Evolutionary conservation across 805 yeast species (phyloP), one percentile per base, ranked within the genome.

Genomic region (Teunomyces aglyptinius): DNA sequence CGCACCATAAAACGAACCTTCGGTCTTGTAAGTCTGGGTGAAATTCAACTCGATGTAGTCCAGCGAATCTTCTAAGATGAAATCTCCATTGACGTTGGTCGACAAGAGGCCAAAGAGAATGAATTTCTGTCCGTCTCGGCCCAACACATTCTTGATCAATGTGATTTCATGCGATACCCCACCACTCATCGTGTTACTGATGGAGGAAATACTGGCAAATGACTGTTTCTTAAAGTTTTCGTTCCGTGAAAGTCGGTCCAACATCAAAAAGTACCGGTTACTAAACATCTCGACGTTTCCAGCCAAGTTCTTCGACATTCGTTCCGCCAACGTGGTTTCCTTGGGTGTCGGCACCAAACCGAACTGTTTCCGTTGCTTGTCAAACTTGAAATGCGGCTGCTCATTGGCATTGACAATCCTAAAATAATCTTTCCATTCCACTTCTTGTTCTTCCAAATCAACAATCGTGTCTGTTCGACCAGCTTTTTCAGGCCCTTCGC

Each of bases 71-170:
- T 90, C 96, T 24, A 95, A 61, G 40, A 80, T 79, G 79, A 81
- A 85, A n/a, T 76, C 70, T 1, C 92, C 96, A 44, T 76, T 79
- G 8, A 80, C 70, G 45, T 82, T 82, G 48, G 75, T 73, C 2
- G 83, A 73, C 8, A 94, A 64, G 47, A 90, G 68, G 0, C 99
- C 99, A 57, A 91, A 81, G 2, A 94, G 60, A 6, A 86, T 68
- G 59, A 94, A 94, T 47, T 80, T 75, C 44, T 79, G 73, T 4
- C 92, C 92, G 56, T 86, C 86, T 45, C 96, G 71, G 26, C 99
- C 99, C 24, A 94, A 63, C 48, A 94, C 69, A 62, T 91, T 91
- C 57, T 91, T 91, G 45, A 94, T 82, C 33, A 81, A 73, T 0
- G 96, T 87, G 38, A 92, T 71, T 32, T 61, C 65, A 41, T 53